These are phyloP conservation scores for Phaeosphaeriaceae sp. DNA, from an alignment of 2,329 filamentous ascomycete genomes.

Conservation along the genomic window DNA sequence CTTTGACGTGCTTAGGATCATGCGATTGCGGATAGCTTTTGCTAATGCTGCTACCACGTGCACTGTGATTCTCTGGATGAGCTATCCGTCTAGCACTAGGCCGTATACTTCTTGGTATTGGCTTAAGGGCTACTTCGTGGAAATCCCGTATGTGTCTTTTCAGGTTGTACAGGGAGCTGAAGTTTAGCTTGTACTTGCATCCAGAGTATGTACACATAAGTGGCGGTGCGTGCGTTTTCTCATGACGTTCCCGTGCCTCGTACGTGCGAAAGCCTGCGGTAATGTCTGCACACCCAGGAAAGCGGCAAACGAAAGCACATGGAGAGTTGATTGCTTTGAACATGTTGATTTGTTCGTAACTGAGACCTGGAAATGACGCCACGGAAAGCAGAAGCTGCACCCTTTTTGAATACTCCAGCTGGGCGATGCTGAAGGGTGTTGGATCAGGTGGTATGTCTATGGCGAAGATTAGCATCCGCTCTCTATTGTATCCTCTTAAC, in stretches of 20 bases:
- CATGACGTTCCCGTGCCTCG: constrained; percentile 2
- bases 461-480: background rate
- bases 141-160: constrained; percentile 1
- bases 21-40: no score
- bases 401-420: constrained; percentile 2
- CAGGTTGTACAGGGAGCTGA: background rate
- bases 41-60: no score
- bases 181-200: constrained; percentile 5
- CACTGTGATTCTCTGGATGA: no score
- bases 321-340: background rate
- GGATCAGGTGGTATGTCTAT: background rate
- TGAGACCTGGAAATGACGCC: constrained; percentile 1
- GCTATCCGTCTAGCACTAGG: no score
- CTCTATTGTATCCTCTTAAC: background rate
- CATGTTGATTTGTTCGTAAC: background rate
- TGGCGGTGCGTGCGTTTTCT: constrained; percentile 1
- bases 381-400: background rate
- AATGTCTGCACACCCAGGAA: constrained; percentile 3
- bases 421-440: background rate
- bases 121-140: background rate
- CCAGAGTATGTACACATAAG: constrained; percentile 2
- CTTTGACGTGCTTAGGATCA: no score
- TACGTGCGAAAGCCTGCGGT: constrained; percentile 2
- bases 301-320: constrained; percentile 9
- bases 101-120: no score